These are phyloP conservation scores for Quercus phellos DNA, from an alignment of 331 rosid genomes.

Conservation along the genomic window DNA sequence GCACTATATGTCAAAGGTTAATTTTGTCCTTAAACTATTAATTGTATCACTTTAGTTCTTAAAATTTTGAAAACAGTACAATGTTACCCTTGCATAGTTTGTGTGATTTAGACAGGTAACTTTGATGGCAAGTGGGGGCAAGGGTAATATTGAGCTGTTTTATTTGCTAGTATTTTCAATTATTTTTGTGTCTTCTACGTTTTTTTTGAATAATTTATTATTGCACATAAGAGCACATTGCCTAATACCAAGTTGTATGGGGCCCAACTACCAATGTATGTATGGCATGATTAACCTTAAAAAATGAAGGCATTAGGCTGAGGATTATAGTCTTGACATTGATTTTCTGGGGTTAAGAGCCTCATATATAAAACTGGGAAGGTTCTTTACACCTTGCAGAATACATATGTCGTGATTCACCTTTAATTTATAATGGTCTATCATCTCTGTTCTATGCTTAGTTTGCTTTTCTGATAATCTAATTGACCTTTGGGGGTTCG, in stretches of 20 bases:
- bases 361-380: neutral
- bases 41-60: too few species aligned
- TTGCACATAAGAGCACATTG: neutral
- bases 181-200: neutral
- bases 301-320: neutral
- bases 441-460: neutral
- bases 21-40: too few species aligned
- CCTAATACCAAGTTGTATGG: neutral
- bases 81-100: too few species aligned
- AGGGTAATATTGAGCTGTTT: too few species aligned
- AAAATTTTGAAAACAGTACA: too few species aligned
- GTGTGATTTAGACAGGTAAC: too few species aligned
- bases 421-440: neutral
- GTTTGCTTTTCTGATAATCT: neutral
- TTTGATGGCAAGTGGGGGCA: too few species aligned
- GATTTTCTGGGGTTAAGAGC: slow-evolving; percentile 1
- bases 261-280: neutral
- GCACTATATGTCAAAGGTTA: too few species aligned
- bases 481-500: neutral
- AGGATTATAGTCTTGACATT: neutral
- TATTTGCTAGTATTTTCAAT: neutral
- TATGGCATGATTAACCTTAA: neutral
- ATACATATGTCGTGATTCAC: neutral
- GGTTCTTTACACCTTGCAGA: neutral
- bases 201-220: neutral